Percentiles rank a stretch among this genome's conserved stretches.
Conservation (phyloP, 2,329 filamentous ascomycete species). For the Trichoderma semiorbis region DNA sequence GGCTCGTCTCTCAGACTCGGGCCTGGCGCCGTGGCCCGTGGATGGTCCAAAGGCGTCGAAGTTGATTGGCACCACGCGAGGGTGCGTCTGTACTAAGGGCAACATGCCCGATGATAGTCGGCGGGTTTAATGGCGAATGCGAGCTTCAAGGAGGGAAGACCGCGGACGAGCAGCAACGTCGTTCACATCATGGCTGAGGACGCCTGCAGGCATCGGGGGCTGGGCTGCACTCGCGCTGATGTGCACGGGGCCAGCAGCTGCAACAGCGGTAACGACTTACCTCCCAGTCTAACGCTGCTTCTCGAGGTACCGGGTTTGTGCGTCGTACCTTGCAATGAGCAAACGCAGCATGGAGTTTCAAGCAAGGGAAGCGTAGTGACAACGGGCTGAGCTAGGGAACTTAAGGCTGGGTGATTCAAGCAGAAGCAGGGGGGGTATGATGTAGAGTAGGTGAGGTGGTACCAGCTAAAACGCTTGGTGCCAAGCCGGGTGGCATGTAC, state of each 20-base stretch:
- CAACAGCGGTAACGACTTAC: conserved; percentile 16
- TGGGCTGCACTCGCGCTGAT: conserved; percentile 23
- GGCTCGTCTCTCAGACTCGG: conserved; percentile 28
- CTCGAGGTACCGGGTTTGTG: conserved; percentile 7
- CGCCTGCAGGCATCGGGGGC: conserved; percentile 40
- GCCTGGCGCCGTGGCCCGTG: conserved; percentile 21
- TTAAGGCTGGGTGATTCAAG: conserved; percentile 10
- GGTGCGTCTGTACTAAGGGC: conserved; percentile 51
- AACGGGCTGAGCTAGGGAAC: conserved; percentile 13
- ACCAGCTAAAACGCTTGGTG: neutral
- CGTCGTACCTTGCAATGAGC: conserved; percentile 7
- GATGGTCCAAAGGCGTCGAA: conserved; percentile 34
- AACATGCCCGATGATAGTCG: conserved; percentile 39
- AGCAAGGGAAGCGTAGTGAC: conserved; percentile 6
- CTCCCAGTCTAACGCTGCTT: conserved; percentile 4
- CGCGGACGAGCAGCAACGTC: conserved; percentile 31
- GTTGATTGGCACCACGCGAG: conserved; percentile 44
- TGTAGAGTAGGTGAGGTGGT: neutral
- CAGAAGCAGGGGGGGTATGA: neutral
- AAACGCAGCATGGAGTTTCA: conserved; percentile 10
- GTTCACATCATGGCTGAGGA: conserved; percentile 41
- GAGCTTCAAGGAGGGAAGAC: conserved; percentile 18
- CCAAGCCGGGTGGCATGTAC: neutral
- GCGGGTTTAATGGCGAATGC: conserved; percentile 13
- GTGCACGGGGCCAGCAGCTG: conserved; percentile 24